Evolutionary conservation across 306 rosid genomes (phyloP).

Genomic region (Quercus ilex): DNA sequence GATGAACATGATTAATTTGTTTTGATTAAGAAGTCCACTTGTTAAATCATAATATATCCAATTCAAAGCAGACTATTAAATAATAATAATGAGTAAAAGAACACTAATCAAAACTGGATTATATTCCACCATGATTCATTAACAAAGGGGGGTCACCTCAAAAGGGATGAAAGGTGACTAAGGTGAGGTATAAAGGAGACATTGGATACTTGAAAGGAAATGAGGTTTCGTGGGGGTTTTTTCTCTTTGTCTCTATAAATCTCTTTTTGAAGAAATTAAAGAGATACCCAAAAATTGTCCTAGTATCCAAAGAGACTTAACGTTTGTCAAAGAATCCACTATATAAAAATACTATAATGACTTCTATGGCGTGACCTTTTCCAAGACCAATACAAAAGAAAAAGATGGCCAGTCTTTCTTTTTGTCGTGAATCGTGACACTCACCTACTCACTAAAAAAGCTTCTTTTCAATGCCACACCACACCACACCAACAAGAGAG

Average conservation of each 20-base stretch:
- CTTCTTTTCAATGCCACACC: conserved; percentile 21
- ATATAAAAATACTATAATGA: conserved; percentile 17
- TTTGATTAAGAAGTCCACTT: neutral
- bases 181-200: conserved; percentile 49
- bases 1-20: neutral
- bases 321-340: conserved; percentile 92
- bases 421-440: conserved; percentile 54
- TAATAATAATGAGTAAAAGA: conserved; percentile 32
- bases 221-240: conserved; percentile 66
- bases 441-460: conserved; percentile 37
- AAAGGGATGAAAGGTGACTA: conserved; percentile 80
- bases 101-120: no score
- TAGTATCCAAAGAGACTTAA: conserved; percentile 55
- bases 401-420: conserved; percentile 47
- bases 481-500: neutral
- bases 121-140: conserved; percentile 19
- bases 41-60: neutral
- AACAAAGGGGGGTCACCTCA: conserved; percentile 53
- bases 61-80: conserved; percentile 24
- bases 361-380: conserved; percentile 51
- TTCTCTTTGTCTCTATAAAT: conserved; percentile 63
- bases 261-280: conserved; percentile 37
- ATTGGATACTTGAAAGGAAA: conserved; percentile 80
- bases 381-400: conserved; percentile 48
- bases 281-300: conserved; percentile 77